Percentiles rank a stretch among this genome's conserved stretches.
These are phyloP conservation scores for Theileria sp. DNA, from an alignment of 169 alveolate species.

Conservation along the genomic window DNA sequence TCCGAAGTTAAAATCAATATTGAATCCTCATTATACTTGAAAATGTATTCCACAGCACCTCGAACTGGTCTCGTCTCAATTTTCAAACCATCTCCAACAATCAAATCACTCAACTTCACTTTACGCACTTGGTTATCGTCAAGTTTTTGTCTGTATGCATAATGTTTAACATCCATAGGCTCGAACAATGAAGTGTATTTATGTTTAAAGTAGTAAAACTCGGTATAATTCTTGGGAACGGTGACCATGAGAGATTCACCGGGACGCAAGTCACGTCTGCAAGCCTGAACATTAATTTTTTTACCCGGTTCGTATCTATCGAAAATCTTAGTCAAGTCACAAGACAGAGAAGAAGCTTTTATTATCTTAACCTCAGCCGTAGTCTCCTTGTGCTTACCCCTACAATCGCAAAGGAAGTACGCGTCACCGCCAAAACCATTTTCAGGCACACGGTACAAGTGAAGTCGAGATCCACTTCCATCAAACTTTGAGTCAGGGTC, in stretches of 20 bases:
- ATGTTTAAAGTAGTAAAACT: not conserved
- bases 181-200: not conserved
- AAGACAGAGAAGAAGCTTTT: not conserved
- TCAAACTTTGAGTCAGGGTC: conserved; percentile 13
- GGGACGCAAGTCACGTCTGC: conserved; percentile 14
- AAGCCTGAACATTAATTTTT: not conserved
- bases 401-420: conserved; percentile 25
- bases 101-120: not conserved
- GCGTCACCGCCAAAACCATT: conserved; percentile 12
- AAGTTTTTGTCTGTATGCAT: not conserved
- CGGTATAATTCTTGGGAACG: not conserved
- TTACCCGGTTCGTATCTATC: not conserved
- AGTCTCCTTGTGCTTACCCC: not conserved
- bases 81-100: not conserved
- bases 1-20: not conserved
- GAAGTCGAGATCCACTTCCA: not conserved
- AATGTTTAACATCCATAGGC: not conserved
- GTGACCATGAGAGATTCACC: conserved; percentile 10
- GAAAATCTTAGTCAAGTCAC: conserved; percentile 11
- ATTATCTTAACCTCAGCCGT: not conserved
- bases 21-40: not conserved
- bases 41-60: not conserved
- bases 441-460: conserved; percentile 28
- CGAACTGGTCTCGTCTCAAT: not conserved
- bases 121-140: not conserved